These are phyloP conservation scores for Pneumocystis jirovecii DNA, from an alignment of 1,139 yeast species.

Conservation along the genomic window DNA sequence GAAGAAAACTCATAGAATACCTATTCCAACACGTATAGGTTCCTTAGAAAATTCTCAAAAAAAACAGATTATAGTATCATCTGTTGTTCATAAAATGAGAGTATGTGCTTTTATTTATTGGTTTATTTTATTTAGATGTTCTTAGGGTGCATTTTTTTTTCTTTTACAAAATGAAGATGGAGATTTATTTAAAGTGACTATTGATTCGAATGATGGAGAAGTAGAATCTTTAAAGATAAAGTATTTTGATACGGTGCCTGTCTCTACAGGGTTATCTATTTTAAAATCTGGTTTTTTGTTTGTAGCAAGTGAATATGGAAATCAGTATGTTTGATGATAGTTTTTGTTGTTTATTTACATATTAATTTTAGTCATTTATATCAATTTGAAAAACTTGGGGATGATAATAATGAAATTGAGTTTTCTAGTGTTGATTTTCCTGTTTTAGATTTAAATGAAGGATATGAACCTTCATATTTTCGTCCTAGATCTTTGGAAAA, in stretches of 20 bases:
- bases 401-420: slow-evolving; percentile 28
- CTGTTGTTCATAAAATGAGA: slow-evolving; percentile 51
- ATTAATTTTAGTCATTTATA: slow-evolving; percentile 27
- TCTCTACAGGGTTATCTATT: slow-evolving; percentile 40
- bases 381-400: slow-evolving; percentile 68
- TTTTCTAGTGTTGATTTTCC: slow-evolving; percentile 24
- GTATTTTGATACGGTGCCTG: slow-evolving; percentile 66
- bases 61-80: slow-evolving; percentile 32
- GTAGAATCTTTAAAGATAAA: slow-evolving; percentile 31
- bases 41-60: slow-evolving; percentile 20
- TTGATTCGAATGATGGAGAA: slow-evolving; percentile 31
- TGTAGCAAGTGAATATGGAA: slow-evolving; percentile 48
- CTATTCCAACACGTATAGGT: slow-evolving; percentile 37
- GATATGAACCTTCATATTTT: slow-evolving; percentile 21
- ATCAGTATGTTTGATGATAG: slow-evolving; percentile 27
- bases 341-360: neutral
- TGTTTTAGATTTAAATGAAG: slow-evolving; percentile 14
- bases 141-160: slow-evolving; percentile 41
- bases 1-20: slow-evolving; percentile 27
- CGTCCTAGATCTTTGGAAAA: slow-evolving; percentile 33
- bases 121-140: neutral
- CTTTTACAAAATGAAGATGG: slow-evolving; percentile 59
- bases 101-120: slow-evolving; percentile 10
- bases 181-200: slow-evolving; percentile 56
- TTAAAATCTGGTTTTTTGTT: slow-evolving; percentile 64